Evolutionary conservation across 495 filamentous ascomycete species (phyloP), one percentile per base, ranked within the genome.

Genomic region (Penicillium cinerascens): DNA sequence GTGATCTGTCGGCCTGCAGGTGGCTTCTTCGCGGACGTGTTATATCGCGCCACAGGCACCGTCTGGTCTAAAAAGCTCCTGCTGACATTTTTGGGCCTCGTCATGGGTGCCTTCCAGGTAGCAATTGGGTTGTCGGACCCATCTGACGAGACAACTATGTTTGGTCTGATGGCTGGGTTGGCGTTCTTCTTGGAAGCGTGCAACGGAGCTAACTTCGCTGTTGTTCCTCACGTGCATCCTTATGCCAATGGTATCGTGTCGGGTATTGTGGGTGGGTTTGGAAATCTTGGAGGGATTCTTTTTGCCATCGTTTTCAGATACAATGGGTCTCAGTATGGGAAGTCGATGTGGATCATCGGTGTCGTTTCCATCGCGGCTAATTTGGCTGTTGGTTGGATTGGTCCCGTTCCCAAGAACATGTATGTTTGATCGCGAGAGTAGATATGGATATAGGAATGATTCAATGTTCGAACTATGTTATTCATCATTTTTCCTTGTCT

Each of bases 221-320:
- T 95, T 23, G 82, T 95, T 2, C 91, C 91, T 42, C 91, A 95
- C 60, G 85, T 95, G 3, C 84, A 89, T 60, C 89, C 91, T 0
- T 80, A 74, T 51, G 86, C 88, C 27, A 87, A 87, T 59, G 84
- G 84, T 44, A 81, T 95, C 48, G 76, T 96, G 18, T 86, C 84
- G 10, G 91, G 91, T 16, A 67, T 85, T 40, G 86, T 89, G 11
- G 91, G 91, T 7, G 91, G 86, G 0, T 73, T 82, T 11, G 91
- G 91, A 2, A 96, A 95, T 55, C 60, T 96, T 6, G 91, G 91
- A 1, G 91, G 91, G 17, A 85, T 95, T 35, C 75, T 93, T 49
- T 95, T 95, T 65, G 84, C 88, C 16, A 82, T 95, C 46, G 82
- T 96, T 53, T 93, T 96, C 75, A 75, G 91, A 48, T 93, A 91